Conservation (phyloP, 257 asterid genomes). For the Ophiorrhiza pumila region DNA sequence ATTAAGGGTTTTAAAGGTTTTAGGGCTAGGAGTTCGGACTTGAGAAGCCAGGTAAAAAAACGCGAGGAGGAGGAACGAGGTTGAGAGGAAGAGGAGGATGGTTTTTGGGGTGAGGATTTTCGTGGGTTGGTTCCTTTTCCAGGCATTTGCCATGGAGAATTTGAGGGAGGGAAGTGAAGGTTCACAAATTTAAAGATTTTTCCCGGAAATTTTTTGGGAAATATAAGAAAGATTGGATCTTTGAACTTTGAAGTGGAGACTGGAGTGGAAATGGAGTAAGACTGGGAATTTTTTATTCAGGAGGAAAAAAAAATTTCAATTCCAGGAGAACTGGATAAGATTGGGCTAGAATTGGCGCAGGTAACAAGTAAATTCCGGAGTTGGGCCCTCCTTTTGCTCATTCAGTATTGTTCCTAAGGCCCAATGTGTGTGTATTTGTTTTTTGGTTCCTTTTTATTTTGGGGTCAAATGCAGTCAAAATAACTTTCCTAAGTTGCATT, state of each 20-base stretch:
- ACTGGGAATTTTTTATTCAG: no score
- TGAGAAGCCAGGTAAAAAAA: conserved; percentile 76
- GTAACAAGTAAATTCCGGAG: no score
- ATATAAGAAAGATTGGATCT: neutral
- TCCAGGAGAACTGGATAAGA: no score
- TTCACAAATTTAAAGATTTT: neutral
- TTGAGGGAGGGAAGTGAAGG: neutral
- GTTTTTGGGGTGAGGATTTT: conserved; percentile 59
- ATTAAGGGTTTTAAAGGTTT: conserved; percentile 23
- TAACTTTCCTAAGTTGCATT: no score
- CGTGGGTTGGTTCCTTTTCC: conserved; percentile 75
- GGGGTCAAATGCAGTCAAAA: no score
- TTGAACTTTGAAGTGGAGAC: neutral
- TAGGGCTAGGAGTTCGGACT: conserved; percentile 44
- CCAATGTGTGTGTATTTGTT: no score
- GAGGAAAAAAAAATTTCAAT: no score
- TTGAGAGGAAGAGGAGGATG: conserved; percentile 67
- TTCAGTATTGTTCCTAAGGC: no score
- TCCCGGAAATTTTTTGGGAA: neutral
- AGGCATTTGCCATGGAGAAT: conserved; percentile 73
- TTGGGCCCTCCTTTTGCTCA: no score
- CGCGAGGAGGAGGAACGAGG: conserved; percentile 61
- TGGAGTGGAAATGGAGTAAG: neutral
- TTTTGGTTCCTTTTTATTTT: no score
- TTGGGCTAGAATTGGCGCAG: no score